These are phyloP conservation scores for Cryptococcus sp. DNA, from an alignment of 1,284 basidiomycete genomes.

Conservation along the genomic window DNA sequence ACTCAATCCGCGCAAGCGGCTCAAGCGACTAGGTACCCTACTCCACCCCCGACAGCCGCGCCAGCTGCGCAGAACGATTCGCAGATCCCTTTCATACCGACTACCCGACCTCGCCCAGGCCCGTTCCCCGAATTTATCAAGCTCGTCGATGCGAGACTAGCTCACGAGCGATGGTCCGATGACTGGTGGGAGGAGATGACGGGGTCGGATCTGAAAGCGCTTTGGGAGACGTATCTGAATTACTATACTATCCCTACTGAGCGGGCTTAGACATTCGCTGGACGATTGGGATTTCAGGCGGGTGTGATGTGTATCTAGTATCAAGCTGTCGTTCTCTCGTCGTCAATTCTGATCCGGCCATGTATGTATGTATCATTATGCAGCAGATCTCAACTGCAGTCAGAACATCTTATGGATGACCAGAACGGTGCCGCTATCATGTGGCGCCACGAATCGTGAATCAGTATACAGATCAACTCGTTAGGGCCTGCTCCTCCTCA, in stretches of 20 bases:
- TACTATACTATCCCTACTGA: constrained; percentile 18
- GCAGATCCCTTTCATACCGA: constrained; percentile 5
- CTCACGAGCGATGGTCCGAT: constrained; percentile 28
- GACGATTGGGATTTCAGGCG: too few species aligned
- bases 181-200: constrained; percentile 38
- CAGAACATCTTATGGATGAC: too few species aligned
- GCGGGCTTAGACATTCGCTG: too few species aligned
- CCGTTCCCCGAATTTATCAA: constrained; percentile 34
- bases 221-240: constrained; percentile 37
- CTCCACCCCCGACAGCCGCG: constrained; percentile 1
- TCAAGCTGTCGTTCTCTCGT: too few species aligned
- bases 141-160: constrained; percentile 29
- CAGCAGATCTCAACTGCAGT: too few species aligned
- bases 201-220: constrained; percentile 23
- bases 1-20: neutral
- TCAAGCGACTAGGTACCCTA: constrained; percentile 15
- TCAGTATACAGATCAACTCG: too few species aligned
- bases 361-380: too few species aligned
- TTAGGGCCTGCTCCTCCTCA: too few species aligned
- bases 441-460: too few species aligned
- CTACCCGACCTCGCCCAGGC: constrained; percentile 18
- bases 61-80: neutral
- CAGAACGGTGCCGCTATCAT: too few species aligned
- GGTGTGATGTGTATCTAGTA: too few species aligned
- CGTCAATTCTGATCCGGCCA: too few species aligned